Percentiles rank a stretch among this genome's conserved stretches.
Evolutionary conservation across 768 basidiomycete genomes (phyloP).

Genomic region (Leucosporidium scottii): DNA sequence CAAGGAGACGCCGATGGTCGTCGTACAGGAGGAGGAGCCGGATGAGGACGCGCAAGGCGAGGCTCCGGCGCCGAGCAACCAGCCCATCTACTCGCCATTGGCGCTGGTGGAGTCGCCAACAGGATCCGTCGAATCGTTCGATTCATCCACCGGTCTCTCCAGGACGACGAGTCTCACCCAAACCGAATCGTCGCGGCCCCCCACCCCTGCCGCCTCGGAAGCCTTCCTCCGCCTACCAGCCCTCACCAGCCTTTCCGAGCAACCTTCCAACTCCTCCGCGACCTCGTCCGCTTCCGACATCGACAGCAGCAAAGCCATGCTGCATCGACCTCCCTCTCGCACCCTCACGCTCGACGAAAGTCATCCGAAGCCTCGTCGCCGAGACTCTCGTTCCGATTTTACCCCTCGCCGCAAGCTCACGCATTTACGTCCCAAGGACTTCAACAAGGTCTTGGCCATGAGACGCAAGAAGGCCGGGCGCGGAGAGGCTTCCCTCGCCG

Average conservation of each 20-base stretch:
- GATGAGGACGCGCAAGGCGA: background rate
- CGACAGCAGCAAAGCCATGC: background rate
- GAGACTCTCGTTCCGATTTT: slow-evolving; percentile 1
- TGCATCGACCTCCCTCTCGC: background rate
- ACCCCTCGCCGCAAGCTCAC: background rate
- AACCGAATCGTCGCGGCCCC: background rate
- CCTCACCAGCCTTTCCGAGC: background rate
- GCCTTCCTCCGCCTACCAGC: background rate
- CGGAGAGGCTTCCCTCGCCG: background rate
- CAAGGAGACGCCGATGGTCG: background rate
- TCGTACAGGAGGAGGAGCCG: background rate
- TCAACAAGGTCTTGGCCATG: background rate
- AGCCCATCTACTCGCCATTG: background rate
- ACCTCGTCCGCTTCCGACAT: background rate
- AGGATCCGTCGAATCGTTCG: background rate
- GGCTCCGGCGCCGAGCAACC: background rate
- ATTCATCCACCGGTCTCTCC: background rate
- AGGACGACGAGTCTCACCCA: background rate
- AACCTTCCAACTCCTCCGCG: background rate
- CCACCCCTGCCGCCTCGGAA: background rate
- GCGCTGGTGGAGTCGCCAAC: background rate
- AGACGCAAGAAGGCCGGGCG: background rate
- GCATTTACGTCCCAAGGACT: background rate
- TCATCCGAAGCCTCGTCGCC: background rate
- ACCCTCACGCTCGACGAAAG: slow-evolving; percentile 16